Evolutionary conservation across 129 eudicot genomes (phyloP).

Genomic region (Flaveria trinervia): DNA sequence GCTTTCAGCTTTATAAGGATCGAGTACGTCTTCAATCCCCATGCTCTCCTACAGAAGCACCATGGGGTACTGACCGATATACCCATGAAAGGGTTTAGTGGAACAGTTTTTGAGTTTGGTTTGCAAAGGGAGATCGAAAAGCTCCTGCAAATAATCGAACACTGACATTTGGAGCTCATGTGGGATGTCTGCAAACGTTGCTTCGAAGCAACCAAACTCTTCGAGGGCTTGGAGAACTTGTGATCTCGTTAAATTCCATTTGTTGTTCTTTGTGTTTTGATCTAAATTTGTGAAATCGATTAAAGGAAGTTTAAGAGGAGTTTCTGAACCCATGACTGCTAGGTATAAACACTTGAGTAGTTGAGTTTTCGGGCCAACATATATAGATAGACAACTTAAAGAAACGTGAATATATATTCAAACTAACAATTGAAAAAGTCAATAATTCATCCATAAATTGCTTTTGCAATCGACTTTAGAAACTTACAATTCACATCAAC

Average conservation of each 20-base stretch:
- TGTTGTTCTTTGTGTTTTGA: conserved; percentile 27
- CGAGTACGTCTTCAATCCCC: conserved; percentile 45
- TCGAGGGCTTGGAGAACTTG: conserved; percentile 53
- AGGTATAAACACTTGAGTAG: not conserved
- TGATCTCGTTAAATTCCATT: conserved; percentile 48
- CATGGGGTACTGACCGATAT: conserved; percentile 55
- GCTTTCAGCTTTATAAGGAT: conserved; percentile 36
- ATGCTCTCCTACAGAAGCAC: conserved; percentile 65
- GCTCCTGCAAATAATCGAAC: conserved; percentile 41
- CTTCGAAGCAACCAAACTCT: conserved; percentile 72
- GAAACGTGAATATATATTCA: not conserved
- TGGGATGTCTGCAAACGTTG: conserved; percentile 41
- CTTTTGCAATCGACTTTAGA: not conserved
- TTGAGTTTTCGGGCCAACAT: not conserved
- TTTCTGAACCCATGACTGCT: conserved; percentile 35
- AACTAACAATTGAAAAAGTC: not conserved
- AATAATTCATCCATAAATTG: not conserved
- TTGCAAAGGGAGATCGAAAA: conserved; percentile 69
- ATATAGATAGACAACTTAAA: not conserved
- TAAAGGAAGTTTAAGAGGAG: conserved; percentile 40
- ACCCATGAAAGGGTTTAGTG: conserved; percentile 64
- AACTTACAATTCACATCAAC: too few species aligned
- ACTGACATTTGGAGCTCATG: conserved; percentile 36
- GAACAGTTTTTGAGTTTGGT: conserved; percentile 53
- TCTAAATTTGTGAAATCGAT: conserved; percentile 45